Evolutionary conservation across 306 rosid species (phyloP).

Genomic region (Abrus precatorius): DNA sequence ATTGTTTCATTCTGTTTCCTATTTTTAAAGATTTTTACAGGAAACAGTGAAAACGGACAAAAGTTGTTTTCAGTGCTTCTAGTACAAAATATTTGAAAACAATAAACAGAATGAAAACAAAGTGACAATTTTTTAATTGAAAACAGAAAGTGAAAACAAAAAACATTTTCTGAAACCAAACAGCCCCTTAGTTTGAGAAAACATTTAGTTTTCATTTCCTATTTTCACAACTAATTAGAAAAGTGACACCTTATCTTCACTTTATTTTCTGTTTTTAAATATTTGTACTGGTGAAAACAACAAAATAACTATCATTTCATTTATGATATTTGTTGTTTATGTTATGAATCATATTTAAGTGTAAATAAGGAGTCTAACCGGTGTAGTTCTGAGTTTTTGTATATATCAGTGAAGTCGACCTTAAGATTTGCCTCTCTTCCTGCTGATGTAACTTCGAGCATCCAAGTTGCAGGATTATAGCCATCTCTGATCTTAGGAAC

Average conservation of each 20-base stretch:
- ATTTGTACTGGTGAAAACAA: no score
- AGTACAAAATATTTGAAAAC: neutral
- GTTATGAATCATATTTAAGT: neutral
- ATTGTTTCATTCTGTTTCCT: neutral
- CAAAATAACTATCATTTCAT: neutral
- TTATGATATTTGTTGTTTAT: neutral
- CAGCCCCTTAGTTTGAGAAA: no score
- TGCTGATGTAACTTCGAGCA: constrained; percentile 80
- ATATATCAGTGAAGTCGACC: constrained; percentile 60
- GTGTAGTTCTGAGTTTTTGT: constrained; percentile 52
- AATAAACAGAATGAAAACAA: neutral
- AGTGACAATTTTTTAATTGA: no score
- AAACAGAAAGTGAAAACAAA: no score
- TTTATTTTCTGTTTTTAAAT: no score
- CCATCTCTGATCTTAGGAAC: constrained; percentile 76
- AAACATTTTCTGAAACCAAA: no score
- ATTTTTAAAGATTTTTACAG: neutral
- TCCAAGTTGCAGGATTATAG: constrained; percentile 91
- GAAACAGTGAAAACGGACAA: neutral
- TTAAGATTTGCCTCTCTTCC: constrained; percentile 68
- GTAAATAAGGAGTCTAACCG: constrained; percentile 35
- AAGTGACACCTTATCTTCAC: no score
- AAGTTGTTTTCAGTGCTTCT: neutral
- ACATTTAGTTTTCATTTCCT: no score
- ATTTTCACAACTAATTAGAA: no score